Percentiles rank a stretch among this genome's conserved stretches.
phyloP scores from a whole-genome alignment of 2,329 filamentous ascomycete genomes.

The Pseudogymnoascus sp. region DNA sequence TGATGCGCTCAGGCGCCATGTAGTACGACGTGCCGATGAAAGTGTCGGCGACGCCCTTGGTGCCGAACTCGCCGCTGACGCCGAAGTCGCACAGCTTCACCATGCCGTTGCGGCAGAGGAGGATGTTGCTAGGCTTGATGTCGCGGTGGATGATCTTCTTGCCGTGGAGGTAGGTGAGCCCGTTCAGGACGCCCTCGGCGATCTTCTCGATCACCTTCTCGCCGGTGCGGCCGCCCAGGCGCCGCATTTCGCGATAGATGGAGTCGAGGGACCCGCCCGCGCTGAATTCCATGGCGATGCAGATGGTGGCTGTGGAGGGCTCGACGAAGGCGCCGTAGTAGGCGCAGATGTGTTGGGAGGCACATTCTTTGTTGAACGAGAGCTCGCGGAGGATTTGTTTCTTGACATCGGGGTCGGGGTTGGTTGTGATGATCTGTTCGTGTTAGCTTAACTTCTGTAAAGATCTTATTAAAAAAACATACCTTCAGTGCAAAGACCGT shows the following conservation, averaged over 20 bases:
- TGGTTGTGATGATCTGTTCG: slow-evolving; percentile 86
- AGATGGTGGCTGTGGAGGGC: slow-evolving; percentile 91
- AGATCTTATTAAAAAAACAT: slow-evolving; percentile 24
- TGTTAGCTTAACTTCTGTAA: slow-evolving; percentile 19
- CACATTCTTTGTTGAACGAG: slow-evolving; percentile 96
- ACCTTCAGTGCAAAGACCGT: slow-evolving; percentile 96
- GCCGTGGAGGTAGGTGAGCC: slow-evolving; percentile 88
- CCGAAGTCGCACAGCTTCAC: slow-evolving; percentile 99
- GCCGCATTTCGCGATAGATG: slow-evolving; percentile 96
- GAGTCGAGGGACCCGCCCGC: slow-evolving; percentile 94
- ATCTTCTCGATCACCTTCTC: slow-evolving; percentile 98
- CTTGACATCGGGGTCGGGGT: slow-evolving; percentile 95
- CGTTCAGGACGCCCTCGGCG: slow-evolving; percentile 87
- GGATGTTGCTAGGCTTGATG: slow-evolving; percentile 96
- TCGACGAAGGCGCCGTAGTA: slow-evolving; percentile 98
- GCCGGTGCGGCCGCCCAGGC: slow-evolving; percentile 85
- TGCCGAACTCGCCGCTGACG: slow-evolving; percentile 95
- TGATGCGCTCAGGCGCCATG: slow-evolving; percentile 98
- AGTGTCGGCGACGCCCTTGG: slow-evolving; percentile 96
- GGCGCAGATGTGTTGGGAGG: slow-evolving; percentile 89
- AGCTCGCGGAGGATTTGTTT: slow-evolving; percentile 96
- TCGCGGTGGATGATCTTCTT: slow-evolving; percentile 98
- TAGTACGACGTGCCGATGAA: slow-evolving; percentile 99
- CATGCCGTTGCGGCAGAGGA: slow-evolving; percentile 84
- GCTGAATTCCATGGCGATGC: slow-evolving; percentile 98